Base-by-base conservation (phyloP, 441 rosid species). In the Breynia disticha region DNA sequence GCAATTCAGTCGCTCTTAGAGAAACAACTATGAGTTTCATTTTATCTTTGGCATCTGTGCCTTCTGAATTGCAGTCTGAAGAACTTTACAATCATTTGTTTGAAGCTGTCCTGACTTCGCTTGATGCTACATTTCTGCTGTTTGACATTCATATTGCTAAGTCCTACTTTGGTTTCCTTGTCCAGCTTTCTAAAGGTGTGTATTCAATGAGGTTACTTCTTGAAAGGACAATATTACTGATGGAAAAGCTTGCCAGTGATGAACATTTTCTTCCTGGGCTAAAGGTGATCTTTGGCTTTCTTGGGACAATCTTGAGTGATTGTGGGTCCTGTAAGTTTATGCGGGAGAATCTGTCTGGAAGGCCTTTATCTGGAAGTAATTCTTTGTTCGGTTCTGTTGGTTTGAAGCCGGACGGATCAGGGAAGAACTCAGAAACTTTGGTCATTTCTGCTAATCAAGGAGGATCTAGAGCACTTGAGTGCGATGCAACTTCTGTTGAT, bases 401-500 rank as follows among this genome's bases (percentile, higher is more conserved):
- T 68, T 68, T 84, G 53, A 91, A 80, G 78, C 66, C 77, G 46
- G 66, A 74, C 44, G 97, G 90, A 68, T 76, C 89, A 50, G 65
- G 82, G 65, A 91, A 87, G 73, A 83, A 70, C 65, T 75, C 97
- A 63, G 95, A 83, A 52, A 59, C 95, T 24, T 57, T 89, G 64
- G 72, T 91, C 67, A 80, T 88, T 64, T 72, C 95, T 61, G 63
- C 80, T 52, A 83, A 78, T 73, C 94, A 79, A 75, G 91, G 94
- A 59, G 81, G 83, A 62, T 62, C 96, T 37, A 54, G 77, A 37
- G 75, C 86, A 50, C 83, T 89, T 66, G 98, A 95, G 50, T 89
- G 97, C 72, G 99, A 95, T 78, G 99, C 91, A 46, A 86, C 87
- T 66, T 95, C 99, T 62, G 74, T 83, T 55, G 99, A 95, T 72